These are phyloP conservation scores for Dendrobium catenatum DNA, from an alignment of 106 monocot species.

Conservation along the genomic window DNA sequence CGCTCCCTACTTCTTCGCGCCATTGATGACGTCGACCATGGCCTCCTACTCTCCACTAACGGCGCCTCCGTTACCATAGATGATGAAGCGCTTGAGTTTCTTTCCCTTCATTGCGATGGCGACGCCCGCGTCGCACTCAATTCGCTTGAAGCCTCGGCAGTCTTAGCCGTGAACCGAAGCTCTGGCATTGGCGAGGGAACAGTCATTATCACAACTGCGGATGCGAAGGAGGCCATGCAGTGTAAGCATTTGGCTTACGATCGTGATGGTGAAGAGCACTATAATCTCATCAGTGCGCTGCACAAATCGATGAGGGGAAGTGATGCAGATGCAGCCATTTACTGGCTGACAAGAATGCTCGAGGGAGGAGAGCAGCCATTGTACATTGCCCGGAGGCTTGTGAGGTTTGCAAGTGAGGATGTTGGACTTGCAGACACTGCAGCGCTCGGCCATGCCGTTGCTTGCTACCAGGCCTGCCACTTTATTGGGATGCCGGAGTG, in stretches of 20 bases:
- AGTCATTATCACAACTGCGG: conserved; percentile 19
- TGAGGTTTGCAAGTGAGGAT: conserved; percentile 79
- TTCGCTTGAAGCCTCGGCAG: conserved; percentile 48
- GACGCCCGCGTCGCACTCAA: conserved; percentile 82
- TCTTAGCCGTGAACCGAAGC: conserved; percentile 19
- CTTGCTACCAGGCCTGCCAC: conserved; percentile 85
- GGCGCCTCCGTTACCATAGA: conserved; percentile 15
- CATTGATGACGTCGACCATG: conserved; percentile 35
- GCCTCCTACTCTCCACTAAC: conserved; percentile 23
- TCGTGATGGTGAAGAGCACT: conserved; percentile 77
- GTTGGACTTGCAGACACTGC: conserved; percentile 67
- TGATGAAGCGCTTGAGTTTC: conserved; percentile 44
- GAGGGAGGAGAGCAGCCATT: conserved; percentile 79
- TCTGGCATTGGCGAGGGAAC: background rate
- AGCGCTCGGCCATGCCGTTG: conserved; percentile 52
- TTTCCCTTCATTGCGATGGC: conserved; percentile 62
- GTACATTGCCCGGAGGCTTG: conserved; percentile 72
- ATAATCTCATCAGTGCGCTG: conserved; percentile 80
- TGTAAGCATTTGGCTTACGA: conserved; percentile 79
- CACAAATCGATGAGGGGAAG: conserved; percentile 86
- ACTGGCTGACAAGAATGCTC: conserved; percentile 85
- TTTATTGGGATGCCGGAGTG: conserved; percentile 83
- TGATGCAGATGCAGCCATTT: conserved; percentile 59
- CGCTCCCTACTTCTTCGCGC: conserved; percentile 27
- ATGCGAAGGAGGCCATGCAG: conserved; percentile 67